Conservation (phyloP, 2,329 filamentous ascomycete genomes). For the Trichoderma hamatum region DNA sequence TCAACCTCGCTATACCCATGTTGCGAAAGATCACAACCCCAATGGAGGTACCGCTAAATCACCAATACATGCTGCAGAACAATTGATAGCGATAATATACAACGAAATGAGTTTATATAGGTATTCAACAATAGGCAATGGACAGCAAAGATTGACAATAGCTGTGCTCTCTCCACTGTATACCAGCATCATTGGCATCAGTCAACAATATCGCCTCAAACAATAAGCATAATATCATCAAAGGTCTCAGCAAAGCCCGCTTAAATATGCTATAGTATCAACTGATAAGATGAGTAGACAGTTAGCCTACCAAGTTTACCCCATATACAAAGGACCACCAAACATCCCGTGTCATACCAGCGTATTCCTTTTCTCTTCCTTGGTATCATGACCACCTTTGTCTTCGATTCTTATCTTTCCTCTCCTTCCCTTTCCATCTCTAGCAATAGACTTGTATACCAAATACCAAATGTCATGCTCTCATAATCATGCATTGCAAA, state of each 20-base stretch:
- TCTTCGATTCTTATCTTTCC: background rate
- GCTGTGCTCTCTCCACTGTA: background rate
- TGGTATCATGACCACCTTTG: background rate
- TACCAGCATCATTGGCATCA: background rate
- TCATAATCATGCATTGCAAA: too few species aligned
- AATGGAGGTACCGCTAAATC: background rate
- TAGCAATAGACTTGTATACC: background rate
- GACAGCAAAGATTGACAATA: background rate
- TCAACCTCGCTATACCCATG: background rate
- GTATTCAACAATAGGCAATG: background rate
- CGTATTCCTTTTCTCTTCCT: background rate
- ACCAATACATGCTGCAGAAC: background rate
- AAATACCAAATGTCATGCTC: background rate
- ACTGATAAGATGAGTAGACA: background rate
- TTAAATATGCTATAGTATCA: background rate
- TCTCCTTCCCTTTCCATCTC: background rate
- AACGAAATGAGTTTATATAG: background rate
- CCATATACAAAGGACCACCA: background rate
- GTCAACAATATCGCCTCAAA: background rate
- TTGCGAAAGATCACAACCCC: too few species aligned
- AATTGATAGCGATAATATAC: background rate
- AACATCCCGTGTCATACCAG: background rate
- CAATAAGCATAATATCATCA: background rate
- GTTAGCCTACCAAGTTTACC: background rate
- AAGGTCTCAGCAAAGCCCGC: background rate